Evolutionary conservation across 2,329 filamentous ascomycete genomes (phyloP).

Genomic region (Neurospora crassa): DNA sequence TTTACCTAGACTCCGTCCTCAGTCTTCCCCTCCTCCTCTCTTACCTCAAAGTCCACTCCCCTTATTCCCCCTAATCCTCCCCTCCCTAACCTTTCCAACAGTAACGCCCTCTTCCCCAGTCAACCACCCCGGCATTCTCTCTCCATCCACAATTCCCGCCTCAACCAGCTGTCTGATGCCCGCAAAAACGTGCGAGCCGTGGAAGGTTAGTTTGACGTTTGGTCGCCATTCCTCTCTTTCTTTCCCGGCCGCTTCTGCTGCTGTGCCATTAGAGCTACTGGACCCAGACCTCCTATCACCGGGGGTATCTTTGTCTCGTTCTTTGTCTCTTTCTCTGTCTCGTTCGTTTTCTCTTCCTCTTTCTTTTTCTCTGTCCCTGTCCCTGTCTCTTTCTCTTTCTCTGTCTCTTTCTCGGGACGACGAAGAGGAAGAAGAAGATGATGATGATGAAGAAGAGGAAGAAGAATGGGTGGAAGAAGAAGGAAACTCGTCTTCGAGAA

Average conservation of each 20-base stretch:
- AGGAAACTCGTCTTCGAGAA: slow-evolving; percentile 49
- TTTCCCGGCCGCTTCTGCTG: slow-evolving; percentile 21
- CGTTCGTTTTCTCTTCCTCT: too few relatives aligned
- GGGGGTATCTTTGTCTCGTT: background rate
- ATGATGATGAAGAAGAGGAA: background rate
- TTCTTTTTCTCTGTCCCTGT: too few relatives aligned
- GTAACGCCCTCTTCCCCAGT: slow-evolving; percentile 79
- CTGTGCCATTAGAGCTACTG: slow-evolving; percentile 2
- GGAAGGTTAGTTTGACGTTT: slow-evolving; percentile 56
- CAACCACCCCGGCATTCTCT: slow-evolving; percentile 82
- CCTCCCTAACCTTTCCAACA: slow-evolving; percentile 56
- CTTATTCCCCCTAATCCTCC: slow-evolving; percentile 51
- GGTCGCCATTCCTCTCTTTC: slow-evolving; percentile 39
- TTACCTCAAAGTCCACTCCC: slow-evolving; percentile 36
- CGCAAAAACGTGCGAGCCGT: slow-evolving; percentile 70
- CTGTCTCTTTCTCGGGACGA: background rate
- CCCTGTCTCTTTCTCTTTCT: background rate
- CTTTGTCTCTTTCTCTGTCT: background rate
- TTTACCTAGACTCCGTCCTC: too few relatives aligned
- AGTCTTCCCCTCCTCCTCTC: too few relatives aligned
- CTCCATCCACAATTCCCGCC: slow-evolving; percentile 62
- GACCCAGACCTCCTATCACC: background rate
- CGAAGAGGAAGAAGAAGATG: background rate
- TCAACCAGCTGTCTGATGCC: slow-evolving; percentile 73
- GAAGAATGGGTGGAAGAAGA: background rate